Evolutionary conservation across 1,284 basidiomycete species (phyloP), one percentile per base, ranked within the genome.

Genomic region (Testicularia cyperi): DNA sequence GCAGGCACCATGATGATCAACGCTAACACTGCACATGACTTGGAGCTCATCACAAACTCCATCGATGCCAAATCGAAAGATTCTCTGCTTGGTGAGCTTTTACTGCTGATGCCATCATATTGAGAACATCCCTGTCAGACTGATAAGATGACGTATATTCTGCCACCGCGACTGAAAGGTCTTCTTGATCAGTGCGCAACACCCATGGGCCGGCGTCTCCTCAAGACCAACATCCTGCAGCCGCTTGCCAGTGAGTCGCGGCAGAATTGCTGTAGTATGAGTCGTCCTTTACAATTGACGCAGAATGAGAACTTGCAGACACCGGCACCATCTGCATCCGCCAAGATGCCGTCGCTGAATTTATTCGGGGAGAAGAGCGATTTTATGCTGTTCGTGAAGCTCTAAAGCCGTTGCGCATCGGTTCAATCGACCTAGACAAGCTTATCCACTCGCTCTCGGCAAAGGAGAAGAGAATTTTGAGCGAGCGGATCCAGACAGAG

Each of bases 1-100:
- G n/a, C 34, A 56, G 53, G 90, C 0, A 92, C 89, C 0, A 88
- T 95, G 86, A 83, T 94, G 81, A 88, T 97, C 63, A 92, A 95
- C 72, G 82, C 85, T 0, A 90, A 92, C 46, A 90, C 87, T 0
- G 88, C 85, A 1, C 83, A 82, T 35, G 90, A 92, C 72, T 81
- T 97, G 3, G 92, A 97, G 77, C 80, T 97, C 1, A 86, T 92
- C 12, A 39, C 46, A 33, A 66, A 62, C 24, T 29, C 51, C 22
- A 41, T 62, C 22, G 49, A 66, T 34, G 24, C 38, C 2, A 44
- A 46, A 29, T 62, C 63, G 4, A 62, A 62, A 13, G 54, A 54
- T 27, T 58, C 31, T 10, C 54, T 66, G 8, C 55, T 37, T 18
- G 63, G 63, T 62, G 28, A 25, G 55, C 19, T 18, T 9, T 14